Evolutionary conservation across 331 rosid genomes (phyloP).

Genomic region (Quercus phellos): DNA sequence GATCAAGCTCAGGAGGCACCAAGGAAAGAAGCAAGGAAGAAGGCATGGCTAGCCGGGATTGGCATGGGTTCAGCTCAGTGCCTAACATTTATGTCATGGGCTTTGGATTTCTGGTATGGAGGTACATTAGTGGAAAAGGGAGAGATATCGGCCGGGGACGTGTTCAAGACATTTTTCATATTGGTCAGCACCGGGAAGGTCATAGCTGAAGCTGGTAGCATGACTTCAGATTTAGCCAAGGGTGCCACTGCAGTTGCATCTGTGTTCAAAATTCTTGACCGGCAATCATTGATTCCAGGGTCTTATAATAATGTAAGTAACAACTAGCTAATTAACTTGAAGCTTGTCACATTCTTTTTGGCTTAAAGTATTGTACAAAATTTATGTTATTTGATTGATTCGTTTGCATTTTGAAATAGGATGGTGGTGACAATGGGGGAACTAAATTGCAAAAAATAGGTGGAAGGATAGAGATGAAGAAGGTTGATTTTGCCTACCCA

Average conservation of each 20-base stretch:
- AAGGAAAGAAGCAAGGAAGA: constrained; percentile 75
- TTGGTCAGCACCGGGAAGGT: constrained; percentile 92
- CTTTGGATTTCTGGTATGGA: constrained; percentile 94
- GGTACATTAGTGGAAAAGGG: constrained; percentile 65
- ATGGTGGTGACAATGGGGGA: constrained; percentile 32
- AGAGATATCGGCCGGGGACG: constrained; percentile 84
- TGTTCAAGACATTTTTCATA: constrained; percentile 85
- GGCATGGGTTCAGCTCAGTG: constrained; percentile 99
- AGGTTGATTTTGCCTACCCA: constrained; percentile 78
- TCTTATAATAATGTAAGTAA: constrained; percentile 40
- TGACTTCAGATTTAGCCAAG: constrained; percentile 93
- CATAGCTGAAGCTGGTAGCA: constrained; percentile 97
- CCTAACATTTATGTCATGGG: constrained; percentile 93
- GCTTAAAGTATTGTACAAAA: neutral
- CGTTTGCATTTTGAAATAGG: constrained; percentile 25
- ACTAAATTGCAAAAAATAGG: constrained; percentile 44
- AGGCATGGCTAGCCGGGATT: constrained; percentile 83
- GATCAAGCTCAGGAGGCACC: constrained; percentile 85
- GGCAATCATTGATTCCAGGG: constrained; percentile 60
- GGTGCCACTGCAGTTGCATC: constrained; percentile 79
- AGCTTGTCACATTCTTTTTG: neutral
- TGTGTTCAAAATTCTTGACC: constrained; percentile 80
- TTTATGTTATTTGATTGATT: neutral
- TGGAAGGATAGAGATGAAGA: constrained; percentile 75
- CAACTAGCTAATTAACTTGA: neutral